Evolutionary conservation across 129 eudicot species (phyloP).

Genomic region (Escallonia herrerae): DNA sequence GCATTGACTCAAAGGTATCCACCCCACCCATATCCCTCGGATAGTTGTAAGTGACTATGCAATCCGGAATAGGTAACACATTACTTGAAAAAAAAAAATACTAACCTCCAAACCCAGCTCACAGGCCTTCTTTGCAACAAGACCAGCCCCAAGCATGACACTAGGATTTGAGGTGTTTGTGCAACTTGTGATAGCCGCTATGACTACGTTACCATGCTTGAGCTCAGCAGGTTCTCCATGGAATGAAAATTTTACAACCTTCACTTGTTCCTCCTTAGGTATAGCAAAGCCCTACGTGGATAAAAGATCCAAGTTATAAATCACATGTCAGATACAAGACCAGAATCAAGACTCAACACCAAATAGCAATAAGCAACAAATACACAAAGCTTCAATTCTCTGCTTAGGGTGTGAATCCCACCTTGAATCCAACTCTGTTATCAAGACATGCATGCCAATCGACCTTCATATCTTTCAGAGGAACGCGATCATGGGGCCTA

Average conservation of each 20-base stretch:
- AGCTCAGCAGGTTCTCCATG: slow-evolving; percentile 89
- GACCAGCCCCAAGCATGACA: slow-evolving; percentile 99
- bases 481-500: slow-evolving; percentile 98
- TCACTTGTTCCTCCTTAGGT: slow-evolving; percentile 79
- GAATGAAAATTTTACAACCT: slow-evolving; percentile 80
- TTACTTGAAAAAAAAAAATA: slow-evolving; percentile 3
- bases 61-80: neutral
- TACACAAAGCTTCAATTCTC: neutral
- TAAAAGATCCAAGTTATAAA: too few species aligned
- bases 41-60: neutral
- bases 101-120: slow-evolving; percentile 92
- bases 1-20: neutral
- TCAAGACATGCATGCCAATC: slow-evolving; percentile 98
- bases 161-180: slow-evolving; percentile 99
- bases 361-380: neutral
- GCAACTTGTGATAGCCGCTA: slow-evolving; percentile 97
- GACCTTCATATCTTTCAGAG: slow-evolving; percentile 87
- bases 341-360: neutral
- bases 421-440: slow-evolving; percentile 96
- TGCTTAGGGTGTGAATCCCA: slow-evolving; percentile 9
- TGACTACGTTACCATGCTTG: slow-evolving; percentile 94
- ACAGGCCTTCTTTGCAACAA: slow-evolving; percentile 97
- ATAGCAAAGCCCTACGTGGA: slow-evolving; percentile 80
- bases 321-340: neutral
- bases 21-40: neutral